Evolutionary conservation across 805 yeast species (phyloP).

Genomic region (Cyberlindnera saturnus): DNA sequence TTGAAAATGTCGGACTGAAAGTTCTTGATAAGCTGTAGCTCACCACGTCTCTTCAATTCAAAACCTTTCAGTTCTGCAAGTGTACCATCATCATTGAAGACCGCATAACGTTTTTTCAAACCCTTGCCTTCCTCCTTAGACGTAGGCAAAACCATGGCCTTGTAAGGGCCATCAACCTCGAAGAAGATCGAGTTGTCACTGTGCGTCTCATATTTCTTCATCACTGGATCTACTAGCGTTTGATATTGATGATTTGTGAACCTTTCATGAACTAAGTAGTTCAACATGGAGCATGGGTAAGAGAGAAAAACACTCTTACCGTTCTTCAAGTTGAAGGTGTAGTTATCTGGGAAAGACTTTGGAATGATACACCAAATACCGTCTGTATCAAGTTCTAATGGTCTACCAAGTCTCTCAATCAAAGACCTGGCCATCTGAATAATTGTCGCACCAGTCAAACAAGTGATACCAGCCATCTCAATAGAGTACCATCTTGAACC

Average conservation of each 20-base stretch:
- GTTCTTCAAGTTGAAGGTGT: conserved; percentile 57
- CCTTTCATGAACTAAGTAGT: conserved; percentile 82
- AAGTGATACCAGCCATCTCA: conserved; percentile 99
- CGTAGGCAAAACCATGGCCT: conserved; percentile 95
- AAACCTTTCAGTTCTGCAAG: conserved; percentile 95
- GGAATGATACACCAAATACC: conserved; percentile 99
- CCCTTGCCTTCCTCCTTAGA: conserved; percentile 98
- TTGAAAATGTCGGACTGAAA: conserved; percentile 94
- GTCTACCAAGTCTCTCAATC: conserved; percentile 91
- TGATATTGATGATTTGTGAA: conserved; percentile 96
- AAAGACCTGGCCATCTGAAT: conserved; percentile 93
- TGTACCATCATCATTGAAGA: conserved; percentile 89
- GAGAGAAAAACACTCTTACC: conserved; percentile 77
- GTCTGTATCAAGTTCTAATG: conserved; percentile 94
- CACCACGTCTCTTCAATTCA: conserved; percentile 95
- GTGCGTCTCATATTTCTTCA: conserved; percentile 63
- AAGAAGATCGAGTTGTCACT: conserved; percentile 94
- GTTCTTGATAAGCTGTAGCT: conserved; percentile 83
- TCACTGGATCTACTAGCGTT: conserved; percentile 65
- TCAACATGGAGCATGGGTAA: conserved; percentile 95
- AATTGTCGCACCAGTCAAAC: conserved; percentile 95
- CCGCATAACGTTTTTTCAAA: conserved; percentile 93
- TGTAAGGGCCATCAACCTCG: conserved; percentile 98
- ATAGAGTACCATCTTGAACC: conserved; percentile 99
- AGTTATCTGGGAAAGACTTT: conserved; percentile 87